Evolutionary conservation across 2,329 filamentous ascomycete genomes (phyloP).

Genomic region (Phyllosticta citrichinensis): DNA sequence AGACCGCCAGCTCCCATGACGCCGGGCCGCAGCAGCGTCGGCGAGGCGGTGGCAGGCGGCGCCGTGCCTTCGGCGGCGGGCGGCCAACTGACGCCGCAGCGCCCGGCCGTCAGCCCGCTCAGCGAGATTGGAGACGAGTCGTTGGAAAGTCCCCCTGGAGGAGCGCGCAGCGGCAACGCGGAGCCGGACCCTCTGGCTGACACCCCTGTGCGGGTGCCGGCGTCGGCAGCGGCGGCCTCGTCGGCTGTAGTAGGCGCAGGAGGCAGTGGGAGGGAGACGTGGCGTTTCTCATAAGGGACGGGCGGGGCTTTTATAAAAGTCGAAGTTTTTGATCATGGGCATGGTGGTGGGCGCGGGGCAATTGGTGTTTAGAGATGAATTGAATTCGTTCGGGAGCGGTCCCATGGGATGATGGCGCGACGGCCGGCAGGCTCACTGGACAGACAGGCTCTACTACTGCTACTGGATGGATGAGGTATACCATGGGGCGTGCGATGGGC

Average conservation of each 20-base stretch:
- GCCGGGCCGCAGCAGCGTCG: not conserved
- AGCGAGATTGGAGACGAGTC: conserved; percentile 7
- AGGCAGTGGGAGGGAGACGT: conserved; percentile 11
- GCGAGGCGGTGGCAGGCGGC: conserved; percentile 19
- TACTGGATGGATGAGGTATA: not conserved
- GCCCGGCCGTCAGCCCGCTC: conserved; percentile 9
- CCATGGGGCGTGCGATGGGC: not conserved
- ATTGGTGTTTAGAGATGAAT: not conserved
- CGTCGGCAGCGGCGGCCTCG: not conserved
- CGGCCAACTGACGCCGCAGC: conserved; percentile 14
- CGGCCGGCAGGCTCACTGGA: too few species aligned
- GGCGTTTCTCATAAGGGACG: conserved; percentile 7
- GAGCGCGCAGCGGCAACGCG: not conserved
- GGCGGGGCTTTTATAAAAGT: not conserved
- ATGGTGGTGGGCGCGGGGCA: not conserved
- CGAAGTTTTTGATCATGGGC: not conserved
- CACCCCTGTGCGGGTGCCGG: not conserved
- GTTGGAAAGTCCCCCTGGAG: not conserved
- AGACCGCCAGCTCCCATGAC: not conserved
- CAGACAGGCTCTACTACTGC: too few species aligned
- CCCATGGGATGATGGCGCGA: not conserved
- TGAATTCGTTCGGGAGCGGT: not conserved
- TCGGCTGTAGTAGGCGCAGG: not conserved
- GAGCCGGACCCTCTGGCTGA: not conserved
- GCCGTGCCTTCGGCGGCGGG: conserved; percentile 14